Conservation (phyloP, 441 rosid genomes). For the Flueggea neowawraea region DNA sequence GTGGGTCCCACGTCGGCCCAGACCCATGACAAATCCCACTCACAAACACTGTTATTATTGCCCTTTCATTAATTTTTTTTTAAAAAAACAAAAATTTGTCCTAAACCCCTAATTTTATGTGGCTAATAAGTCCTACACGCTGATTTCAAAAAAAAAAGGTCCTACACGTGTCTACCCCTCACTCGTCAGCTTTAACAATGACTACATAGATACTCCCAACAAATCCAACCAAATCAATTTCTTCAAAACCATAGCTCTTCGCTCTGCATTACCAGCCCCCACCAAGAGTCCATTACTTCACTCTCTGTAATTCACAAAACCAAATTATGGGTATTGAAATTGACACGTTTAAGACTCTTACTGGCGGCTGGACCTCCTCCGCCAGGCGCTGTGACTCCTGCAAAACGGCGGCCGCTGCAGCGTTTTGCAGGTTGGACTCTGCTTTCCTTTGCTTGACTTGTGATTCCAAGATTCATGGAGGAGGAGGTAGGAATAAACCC, state of each 20-base stretch:
- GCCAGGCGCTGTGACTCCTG: constrained; percentile 81
- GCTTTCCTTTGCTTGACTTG: constrained; percentile 76
- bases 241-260: constrained; percentile 5
- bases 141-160: too few species aligned
- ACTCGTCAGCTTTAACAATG: constrained; percentile 23
- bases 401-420: constrained; percentile 72
- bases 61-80: not conserved
- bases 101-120: constrained; percentile 9
- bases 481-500: constrained; percentile 64
- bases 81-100: not conserved
- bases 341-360: constrained; percentile 29
- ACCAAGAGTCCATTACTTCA: too few species aligned
- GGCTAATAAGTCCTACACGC: constrained; percentile 35
- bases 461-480: constrained; percentile 68
- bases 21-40: constrained; percentile 25
- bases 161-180: constrained; percentile 27
- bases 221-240: constrained; percentile 1
- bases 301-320: not conserved
- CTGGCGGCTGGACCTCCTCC: constrained; percentile 56
- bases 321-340: constrained; percentile 38
- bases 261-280: not conserved
- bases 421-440: constrained; percentile 75
- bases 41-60: constrained; percentile 6
- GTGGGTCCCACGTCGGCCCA: constrained; percentile 45
- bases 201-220: constrained; percentile 17